Percentiles rank a stretch among this genome's conserved stretches.
These are phyloP conservation scores for Postia placenta DNA, from an alignment of 768 basidiomycete species.

Conservation along the genomic window DNA sequence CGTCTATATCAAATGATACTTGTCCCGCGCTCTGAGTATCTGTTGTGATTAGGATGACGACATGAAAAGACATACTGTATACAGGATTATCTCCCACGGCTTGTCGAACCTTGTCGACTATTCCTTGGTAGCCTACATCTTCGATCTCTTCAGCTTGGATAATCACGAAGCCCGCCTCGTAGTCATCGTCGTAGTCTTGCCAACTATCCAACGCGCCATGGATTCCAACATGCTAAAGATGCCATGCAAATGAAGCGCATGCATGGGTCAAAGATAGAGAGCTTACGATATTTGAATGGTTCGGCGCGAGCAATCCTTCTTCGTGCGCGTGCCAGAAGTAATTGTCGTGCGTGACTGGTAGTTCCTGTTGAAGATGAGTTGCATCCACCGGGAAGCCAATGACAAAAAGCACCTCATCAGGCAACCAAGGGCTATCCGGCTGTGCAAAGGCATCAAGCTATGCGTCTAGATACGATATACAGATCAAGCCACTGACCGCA, in stretches of 20 bases:
- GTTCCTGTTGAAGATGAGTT: constrained; percentile 7
- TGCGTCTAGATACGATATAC: neutral
- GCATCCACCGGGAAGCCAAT: neutral
- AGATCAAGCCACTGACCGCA: neutral
- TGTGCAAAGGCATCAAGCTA: neutral
- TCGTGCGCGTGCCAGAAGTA: constrained; percentile 88
- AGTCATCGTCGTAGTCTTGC: constrained; percentile 73
- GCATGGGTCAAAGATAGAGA: constrained; percentile 22
- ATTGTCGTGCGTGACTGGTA: constrained; percentile 72
- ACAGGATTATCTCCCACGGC: constrained; percentile 71
- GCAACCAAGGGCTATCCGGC: constrained; percentile 20
- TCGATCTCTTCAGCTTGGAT: constrained; percentile 86
- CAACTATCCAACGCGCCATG: constrained; percentile 76
- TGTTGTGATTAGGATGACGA: neutral
- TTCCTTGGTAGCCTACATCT: constrained; percentile 55
- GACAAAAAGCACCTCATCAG: constrained; percentile 12
- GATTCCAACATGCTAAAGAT: constrained; percentile 73
- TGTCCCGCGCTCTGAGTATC: no score
- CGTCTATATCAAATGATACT: constrained; percentile 18
- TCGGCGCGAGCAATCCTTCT: constrained; percentile 67
- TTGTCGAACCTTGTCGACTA: constrained; percentile 73
- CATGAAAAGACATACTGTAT: constrained; percentile 30
- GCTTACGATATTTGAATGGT: constrained; percentile 82
- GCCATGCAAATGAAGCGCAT: neutral
- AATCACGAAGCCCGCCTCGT: constrained; percentile 71